These are phyloP conservation scores for Backusella luteola DNA, from an alignment of 192 early-diverging fungal species.

Conservation along the genomic window DNA sequence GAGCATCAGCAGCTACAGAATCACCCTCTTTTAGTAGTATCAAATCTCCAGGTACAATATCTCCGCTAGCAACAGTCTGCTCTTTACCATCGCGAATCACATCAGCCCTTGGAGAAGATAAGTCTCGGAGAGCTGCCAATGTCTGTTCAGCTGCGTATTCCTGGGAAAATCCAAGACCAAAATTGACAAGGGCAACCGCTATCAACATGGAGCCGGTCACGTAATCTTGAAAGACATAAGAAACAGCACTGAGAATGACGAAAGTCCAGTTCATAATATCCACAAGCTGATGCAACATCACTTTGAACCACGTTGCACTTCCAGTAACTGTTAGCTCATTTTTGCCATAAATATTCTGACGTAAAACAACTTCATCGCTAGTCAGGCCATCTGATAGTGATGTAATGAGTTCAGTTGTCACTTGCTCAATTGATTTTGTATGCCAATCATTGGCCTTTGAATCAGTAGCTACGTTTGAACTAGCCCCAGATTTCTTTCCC, in stretches of 20 bases:
- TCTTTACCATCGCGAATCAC: slow-evolving; percentile 85
- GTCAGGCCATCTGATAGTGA: slow-evolving; percentile 35
- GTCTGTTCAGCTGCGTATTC: slow-evolving; percentile 95
- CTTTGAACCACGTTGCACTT: slow-evolving; percentile 55
- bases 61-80: slow-evolving; percentile 64
- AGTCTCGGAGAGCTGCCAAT: slow-evolving; percentile 83
- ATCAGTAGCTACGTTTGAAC: slow-evolving; percentile 33
- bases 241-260: slow-evolving; percentile 39
- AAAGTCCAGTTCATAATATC: slow-evolving; percentile 65
- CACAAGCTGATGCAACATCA: slow-evolving; percentile 58
- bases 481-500: background rate
- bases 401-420: background rate
- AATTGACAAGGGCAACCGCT: slow-evolving; percentile 80
- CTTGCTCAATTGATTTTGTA: slow-evolving; percentile 14
- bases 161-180: slow-evolving; percentile 88
- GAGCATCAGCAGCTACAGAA: slow-evolving; percentile 88
- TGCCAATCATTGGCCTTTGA: slow-evolving; percentile 54
- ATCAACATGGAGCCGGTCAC: slow-evolving; percentile 70
- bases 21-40: slow-evolving; percentile 92
- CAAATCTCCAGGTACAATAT: slow-evolving; percentile 87
- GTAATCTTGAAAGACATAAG: slow-evolving; percentile 63
- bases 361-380: slow-evolving; percentile 39
- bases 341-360: slow-evolving; percentile 45
- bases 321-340: slow-evolving; percentile 64
- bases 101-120: slow-evolving; percentile 81